Conservation (phyloP, 2,329 filamentous ascomycete species). For the Phyllosticta citriasiana region DNA sequence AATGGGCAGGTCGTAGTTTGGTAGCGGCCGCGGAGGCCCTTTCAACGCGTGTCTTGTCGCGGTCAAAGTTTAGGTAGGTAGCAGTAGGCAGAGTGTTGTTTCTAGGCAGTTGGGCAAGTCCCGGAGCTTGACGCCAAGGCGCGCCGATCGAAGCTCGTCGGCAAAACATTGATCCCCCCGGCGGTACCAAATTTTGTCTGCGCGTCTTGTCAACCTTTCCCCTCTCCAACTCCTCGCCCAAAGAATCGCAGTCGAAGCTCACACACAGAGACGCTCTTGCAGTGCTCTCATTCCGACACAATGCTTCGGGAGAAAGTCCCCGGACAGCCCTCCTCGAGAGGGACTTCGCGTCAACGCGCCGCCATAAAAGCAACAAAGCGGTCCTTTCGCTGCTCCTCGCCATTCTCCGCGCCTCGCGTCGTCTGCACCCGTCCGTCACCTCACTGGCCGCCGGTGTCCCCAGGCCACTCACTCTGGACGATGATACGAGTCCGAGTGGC, state of each 20-base stretch:
- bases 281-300: constrained; percentile 31
- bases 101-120: not conserved
- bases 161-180: constrained; percentile 1
- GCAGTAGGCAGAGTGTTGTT: not conserved
- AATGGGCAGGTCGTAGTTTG: not conserved
- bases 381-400: constrained; percentile 52
- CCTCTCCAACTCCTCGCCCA: constrained; percentile 74
- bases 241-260: constrained; percentile 99
- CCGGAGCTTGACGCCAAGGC: constrained; percentile 2
- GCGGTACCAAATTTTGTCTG: not conserved
- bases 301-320: constrained; percentile 99
- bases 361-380: constrained; percentile 90
- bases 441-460: not conserved
- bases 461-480: constrained; percentile 7
- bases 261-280: constrained; percentile 59
- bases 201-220: not conserved
- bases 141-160: not conserved
- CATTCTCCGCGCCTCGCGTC: constrained; percentile 40
- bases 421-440: constrained; percentile 33
- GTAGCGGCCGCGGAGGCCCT: not conserved
- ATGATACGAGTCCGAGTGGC: constrained; percentile 15
- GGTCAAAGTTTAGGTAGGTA: not conserved
- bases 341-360: constrained; percentile 88
- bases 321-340: constrained; percentile 62
- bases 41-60: not conserved